Evolutionary conservation across 495 filamentous ascomycete species (phyloP).

Genomic region (Penicillium lagena): DNA sequence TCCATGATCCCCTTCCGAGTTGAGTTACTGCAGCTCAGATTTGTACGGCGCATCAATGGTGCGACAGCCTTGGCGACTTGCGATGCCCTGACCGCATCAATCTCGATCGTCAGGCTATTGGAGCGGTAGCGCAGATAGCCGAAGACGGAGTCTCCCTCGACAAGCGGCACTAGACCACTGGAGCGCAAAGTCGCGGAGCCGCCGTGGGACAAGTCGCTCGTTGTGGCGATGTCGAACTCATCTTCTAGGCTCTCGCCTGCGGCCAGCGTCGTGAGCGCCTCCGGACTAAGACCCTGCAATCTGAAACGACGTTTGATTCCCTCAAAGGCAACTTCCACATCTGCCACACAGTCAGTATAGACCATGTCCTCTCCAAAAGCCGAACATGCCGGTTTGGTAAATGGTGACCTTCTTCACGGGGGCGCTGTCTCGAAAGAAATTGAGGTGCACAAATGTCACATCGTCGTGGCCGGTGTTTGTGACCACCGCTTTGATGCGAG

Average conservation of each 20-base stretch:
- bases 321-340: conserved; percentile 45
- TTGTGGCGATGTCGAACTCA: conserved; percentile 50
- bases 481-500: conserved; percentile 52
- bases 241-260: conserved; percentile 49
- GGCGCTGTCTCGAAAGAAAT: conserved; percentile 52
- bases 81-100: conserved; percentile 47
- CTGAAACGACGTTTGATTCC: conserved; percentile 49
- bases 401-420: conserved; percentile 57
- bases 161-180: conserved; percentile 42
- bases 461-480: conserved; percentile 51
- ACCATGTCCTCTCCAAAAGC: neutral
- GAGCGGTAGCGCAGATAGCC: conserved; percentile 18
- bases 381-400: conserved; percentile 41
- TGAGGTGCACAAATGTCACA: conserved; percentile 54
- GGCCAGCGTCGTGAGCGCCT: conserved; percentile 50
- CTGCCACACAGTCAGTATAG: conserved; percentile 18
- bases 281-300: conserved; percentile 35
- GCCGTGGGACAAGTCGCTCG: conserved; percentile 47
- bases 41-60: conserved; percentile 43
- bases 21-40: conserved; percentile 43
- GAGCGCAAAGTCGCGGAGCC: conserved; percentile 43
- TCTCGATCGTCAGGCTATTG: conserved; percentile 18
- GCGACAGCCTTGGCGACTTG: conserved; percentile 37
- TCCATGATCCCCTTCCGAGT: conserved; percentile 30
- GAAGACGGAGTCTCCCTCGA: conserved; percentile 24